phyloP scores from a whole-genome alignment of 768 basidiomycete species.

The Lentinula detonsa region DNA sequence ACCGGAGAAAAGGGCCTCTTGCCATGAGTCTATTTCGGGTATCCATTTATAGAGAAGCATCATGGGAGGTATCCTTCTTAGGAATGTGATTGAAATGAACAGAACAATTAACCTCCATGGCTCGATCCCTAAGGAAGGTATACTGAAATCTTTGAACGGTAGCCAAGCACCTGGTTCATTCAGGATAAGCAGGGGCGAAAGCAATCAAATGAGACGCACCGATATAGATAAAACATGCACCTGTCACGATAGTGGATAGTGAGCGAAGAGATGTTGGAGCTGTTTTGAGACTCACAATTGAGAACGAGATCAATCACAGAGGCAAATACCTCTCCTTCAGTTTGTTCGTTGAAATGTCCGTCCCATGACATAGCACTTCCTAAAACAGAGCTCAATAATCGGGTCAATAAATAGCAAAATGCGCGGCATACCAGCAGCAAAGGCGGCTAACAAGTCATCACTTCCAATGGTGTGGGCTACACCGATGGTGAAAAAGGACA shows the following conservation, averaged over 20 bases:
- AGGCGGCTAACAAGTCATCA: conserved; percentile 87
- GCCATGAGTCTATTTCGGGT: conserved; percentile 81
- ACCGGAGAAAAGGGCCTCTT: conserved; percentile 85
- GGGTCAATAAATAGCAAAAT: not conserved
- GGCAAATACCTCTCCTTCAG: conserved; percentile 82
- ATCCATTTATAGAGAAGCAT: conserved; percentile 76
- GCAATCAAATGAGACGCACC: conserved; percentile 20
- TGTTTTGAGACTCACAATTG: conserved; percentile 38
- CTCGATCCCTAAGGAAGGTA: conserved; percentile 49
- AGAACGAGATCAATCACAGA: conserved; percentile 87
- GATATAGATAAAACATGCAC: conserved; percentile 71
- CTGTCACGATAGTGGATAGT: not conserved
- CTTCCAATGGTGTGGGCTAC: conserved; percentile 73
- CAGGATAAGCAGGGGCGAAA: not conserved
- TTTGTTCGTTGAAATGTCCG: conserved; percentile 72
- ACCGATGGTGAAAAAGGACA: conserved; percentile 74
- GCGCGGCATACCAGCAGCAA: conserved; percentile 59
- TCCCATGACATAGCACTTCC: conserved; percentile 93
- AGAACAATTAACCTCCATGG: conserved; percentile 71
- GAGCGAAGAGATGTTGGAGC: not conserved
- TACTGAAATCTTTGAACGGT: conserved; percentile 55
- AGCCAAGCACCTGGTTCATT: conserved; percentile 62
- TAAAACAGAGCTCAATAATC: conserved; percentile 18
- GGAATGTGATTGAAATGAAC: conserved; percentile 56
- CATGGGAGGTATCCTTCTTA: conserved; percentile 80